Base-by-base conservation (phyloP, 176 grass and related monocot species). In the Triticum monococcum region DNA sequence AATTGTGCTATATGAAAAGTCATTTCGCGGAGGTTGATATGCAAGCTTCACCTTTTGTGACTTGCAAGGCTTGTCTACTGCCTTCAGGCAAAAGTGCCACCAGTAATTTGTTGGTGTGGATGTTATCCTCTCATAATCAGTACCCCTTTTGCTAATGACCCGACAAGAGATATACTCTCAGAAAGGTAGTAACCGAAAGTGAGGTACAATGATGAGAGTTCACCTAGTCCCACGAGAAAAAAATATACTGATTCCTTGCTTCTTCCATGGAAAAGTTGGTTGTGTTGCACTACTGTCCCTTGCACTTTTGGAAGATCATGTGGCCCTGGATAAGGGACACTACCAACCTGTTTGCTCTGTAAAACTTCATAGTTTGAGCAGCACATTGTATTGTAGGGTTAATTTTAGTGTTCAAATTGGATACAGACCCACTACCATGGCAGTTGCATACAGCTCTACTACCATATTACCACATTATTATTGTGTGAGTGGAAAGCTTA, bases 31-130 rank as follows among this genome's bases (percentile, higher is more conserved):
- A 78, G 64, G 78, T 72, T 88, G 79, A 37, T 65, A 74, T 85
- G 78, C 78, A 78, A 72, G 78, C 86, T 86, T 88, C 40, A 82
- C 40, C 77, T 91, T 88, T 88, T 88, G 86, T 88, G 74, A 78
- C 82, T 88, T 85, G 54, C 64, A 88, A 91, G 82, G 63, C 71
- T 85, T 91, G 50, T 85, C 38, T 77, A 77, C 28, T 36, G 41
- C 31, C 78, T 88, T 82, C 70, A 81, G 61, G 45, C 37, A 77
- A 81, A 88, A 88, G 78, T 37, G 23, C 25, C 24, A 36, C 80
- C n/a, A 78, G 57, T 85, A 73, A 24, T 56, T 79, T 90, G 80
- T 86, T 86, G 80, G 80, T 80, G 68, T 45, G 83, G 71, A 32
- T 82, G 86, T 72, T 88, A 86, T 85, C 56, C 64, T 85, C 56